Base-by-base conservation (phyloP, 129 eudicot genomes). In the sunflower (Helianthus annuus) region DNA sequence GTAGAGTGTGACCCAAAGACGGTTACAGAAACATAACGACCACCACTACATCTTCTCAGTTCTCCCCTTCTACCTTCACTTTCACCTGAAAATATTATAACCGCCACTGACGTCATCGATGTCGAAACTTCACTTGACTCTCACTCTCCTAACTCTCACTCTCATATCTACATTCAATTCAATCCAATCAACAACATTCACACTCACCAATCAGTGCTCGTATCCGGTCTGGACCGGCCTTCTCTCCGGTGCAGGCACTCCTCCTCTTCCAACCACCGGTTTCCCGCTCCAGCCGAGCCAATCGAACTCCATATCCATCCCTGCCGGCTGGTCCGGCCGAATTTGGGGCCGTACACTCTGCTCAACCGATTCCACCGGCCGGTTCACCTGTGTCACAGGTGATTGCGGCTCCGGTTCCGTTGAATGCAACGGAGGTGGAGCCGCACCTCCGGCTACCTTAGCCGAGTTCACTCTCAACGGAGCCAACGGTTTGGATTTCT, bases 261-360 rank as follows among this genome's bases (percentile, higher is more conserved):
- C 82, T 3, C 82, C 82, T 1, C 59, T 71, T 1, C 82, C 83
- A 34, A 73, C 77, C 27, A 78, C 83, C 22, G 83, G 83, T 10
- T 83, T 83, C 48, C 74, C 64, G 9, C 80, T 83, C 13, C 69
- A 68, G 39, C 59, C 79, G 0, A 58, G 75, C 46, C 70, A 74
- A 58, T 73, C 86, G 14, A 78, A 34, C 10, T 22, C 77, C 24
- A 10, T 83, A 22, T 4, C 44, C 12, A 8, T 74, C 44, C 83
- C 83, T 13, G 17, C 71, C 6, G 4, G 32, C 51, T 83, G 86
- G 86, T 78, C 83, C 15, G 86, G 86, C 34, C 78, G 86, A 2
- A 44, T 74, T 6, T 83, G 86, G 86, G 86, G 78, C 24, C 68
- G 86, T 15, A 68, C 83, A 8, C 72, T 69, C 15, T 82, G 86